Base-by-base conservation (phyloP, 352 stramenopile genomes). In the Albugo candida region DNA sequence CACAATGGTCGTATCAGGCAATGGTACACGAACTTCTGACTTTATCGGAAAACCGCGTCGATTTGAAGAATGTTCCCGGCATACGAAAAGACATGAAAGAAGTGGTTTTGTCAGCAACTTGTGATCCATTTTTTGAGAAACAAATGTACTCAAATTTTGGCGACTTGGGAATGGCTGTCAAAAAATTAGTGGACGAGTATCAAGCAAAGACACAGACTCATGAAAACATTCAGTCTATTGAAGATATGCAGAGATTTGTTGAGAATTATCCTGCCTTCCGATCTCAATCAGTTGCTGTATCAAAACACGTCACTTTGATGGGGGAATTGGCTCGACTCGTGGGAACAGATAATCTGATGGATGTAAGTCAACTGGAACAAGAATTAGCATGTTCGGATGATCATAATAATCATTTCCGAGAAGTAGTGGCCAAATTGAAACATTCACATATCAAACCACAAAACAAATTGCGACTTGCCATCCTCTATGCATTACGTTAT, bases 21-120 rank as follows among this genome's bases (percentile, higher is more conserved):
- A 99, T 99, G 96, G 93, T 99, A 5, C 96, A 99, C 60, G 96
- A 99, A 71, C 67, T 99, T 36, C 62, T 99, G 35, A 89, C 91
- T 11, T 70, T 99, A 37, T 91, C 97, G 47, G 96, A 98, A 67
- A 98, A 98, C 68, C 81, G 95, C 20, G 94, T 99, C 45, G 79
- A 97, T 54, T 71, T 99, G 41, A 73, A 77, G 24, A 89, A 94
- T 48, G 92, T 85, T 27, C 93, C 93, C 0, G 93, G 93, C 47
- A 79, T 97, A 19, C 68, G 82, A 24, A 96, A 97, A 53, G 93
- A 99, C 61, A 92, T 98, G 66, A 92, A 95, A 49, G 94, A 99
- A 72, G 84, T 99, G 14, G 93, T 99, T 20, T 65, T 99, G 35
- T 95, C 83, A 36, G 72, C 82, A 14, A 91, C 83, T 13, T 91